phyloP scores from a whole-genome alignment of 2,329 filamentous ascomycete genomes.

The Scorias spongiosa region DNA sequence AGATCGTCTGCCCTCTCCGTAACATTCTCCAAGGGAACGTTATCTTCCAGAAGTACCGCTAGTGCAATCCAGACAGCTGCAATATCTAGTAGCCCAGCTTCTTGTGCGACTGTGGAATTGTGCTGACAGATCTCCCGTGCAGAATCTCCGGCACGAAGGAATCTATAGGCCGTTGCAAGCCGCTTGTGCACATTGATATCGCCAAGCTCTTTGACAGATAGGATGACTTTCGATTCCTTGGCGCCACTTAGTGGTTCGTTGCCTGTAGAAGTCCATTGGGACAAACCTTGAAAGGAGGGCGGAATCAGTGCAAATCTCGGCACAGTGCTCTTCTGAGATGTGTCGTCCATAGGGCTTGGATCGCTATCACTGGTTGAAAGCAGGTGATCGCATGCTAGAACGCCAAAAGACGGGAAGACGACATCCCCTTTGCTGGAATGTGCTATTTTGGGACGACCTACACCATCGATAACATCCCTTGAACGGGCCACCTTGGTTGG shows the following conservation, averaged over 20 bases:
- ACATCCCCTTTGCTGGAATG: neutral
- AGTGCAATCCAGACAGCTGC: conserved; percentile 74
- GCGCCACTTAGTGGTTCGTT: too few species aligned
- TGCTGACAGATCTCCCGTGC: conserved; percentile 61
- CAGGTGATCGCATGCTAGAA: neutral
- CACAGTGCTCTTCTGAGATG: neutral
- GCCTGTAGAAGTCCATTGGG: neutral
- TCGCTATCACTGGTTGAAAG: neutral
- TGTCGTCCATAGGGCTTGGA: neutral
- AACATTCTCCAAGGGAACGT: conserved; percentile 52
- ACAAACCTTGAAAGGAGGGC: neutral
- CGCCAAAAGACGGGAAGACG: neutral
- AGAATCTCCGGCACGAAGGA: conserved; percentile 56
- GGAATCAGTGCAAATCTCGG: neutral
- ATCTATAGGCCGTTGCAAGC: conserved; percentile 64
- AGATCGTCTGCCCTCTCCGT: too few species aligned
- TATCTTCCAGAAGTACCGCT: conserved; percentile 59
- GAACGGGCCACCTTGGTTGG: conserved; percentile 7
- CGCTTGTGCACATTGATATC: too few species aligned
- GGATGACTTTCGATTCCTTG: too few species aligned
- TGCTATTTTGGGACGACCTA: neutral
- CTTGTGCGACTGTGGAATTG: conserved; percentile 65
- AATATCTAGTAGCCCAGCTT: conserved; percentile 54
- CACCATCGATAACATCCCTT: too few species aligned
- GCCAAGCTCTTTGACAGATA: too few species aligned